Base-by-base conservation (phyloP, 768 basidiomycete species). In the Podaxis sp. region DNA sequence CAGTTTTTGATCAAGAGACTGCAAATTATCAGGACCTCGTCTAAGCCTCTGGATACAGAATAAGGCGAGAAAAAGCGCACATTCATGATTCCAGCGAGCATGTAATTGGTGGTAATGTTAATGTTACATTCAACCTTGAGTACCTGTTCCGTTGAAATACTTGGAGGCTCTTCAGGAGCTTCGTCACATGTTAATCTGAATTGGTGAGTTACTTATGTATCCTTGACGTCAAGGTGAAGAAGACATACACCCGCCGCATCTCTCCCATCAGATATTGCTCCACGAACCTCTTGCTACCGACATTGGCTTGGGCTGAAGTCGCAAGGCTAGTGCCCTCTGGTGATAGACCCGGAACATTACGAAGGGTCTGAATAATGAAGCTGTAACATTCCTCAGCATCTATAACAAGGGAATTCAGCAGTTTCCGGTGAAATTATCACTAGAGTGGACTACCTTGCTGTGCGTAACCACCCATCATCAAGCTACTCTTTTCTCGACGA, bases 91-190 rank as follows among this genome's bases (percentile, higher is more conserved):
- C 96, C 95, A 23, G 82, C 79, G 50, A 88, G 78, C 87, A 99
- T 88, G 70, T 87, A 96, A 73, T 95, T 98, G 14, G 95, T 98
- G 27, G 79, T 78, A 50, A 77, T 76, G n/a, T 81, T 82, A 68
- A 99, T 99, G 71, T 96, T 96, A 70, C 96, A 98, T 64, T 93
- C 90, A 25, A 98, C 76, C 72, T 98, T 96, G 52, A 93, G 81
- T 13, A 95, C 87, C 27, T 81, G 83, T 67, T 98, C 95, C 5
- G 70, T 77, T 0, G 81, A 74, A 1, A 85, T 71, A 6, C 87
- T 83, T 4, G 87, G 67, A 0, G 84, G 76, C 68, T 99, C 97
- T 7, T 93, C 89, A 0, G 89, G 79, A 1, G 90, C 85, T 70
- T 98, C 96, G 44, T 88, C 85, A 64, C 90, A 93, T 62, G 81